Evolutionary conservation across 164 flowering plant genomes (phyloP).

Genomic region (Liriodendron chinense): DNA sequence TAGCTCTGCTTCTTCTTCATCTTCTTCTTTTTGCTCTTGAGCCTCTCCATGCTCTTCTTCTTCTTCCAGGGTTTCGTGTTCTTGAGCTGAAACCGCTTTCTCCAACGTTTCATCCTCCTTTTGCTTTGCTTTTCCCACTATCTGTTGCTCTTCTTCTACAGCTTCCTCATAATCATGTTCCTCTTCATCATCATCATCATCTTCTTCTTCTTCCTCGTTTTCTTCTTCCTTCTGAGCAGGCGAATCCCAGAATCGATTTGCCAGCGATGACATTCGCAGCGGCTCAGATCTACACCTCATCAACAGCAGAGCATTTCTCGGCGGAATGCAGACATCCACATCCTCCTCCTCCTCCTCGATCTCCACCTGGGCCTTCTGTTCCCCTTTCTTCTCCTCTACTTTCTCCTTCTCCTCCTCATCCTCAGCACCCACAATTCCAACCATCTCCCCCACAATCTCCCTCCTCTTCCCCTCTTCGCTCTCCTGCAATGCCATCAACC

Average conservation of each 20-base stretch:
- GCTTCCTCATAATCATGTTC: constrained; percentile 24
- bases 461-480: constrained; percentile 45
- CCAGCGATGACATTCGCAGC: constrained; percentile 64
- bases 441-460: constrained; percentile 29
- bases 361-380: constrained; percentile 9
- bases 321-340: constrained; percentile 41
- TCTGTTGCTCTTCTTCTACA: constrained; percentile 7
- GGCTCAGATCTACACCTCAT: constrained; percentile 99
- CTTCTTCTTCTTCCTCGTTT: constrained; percentile 30
- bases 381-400: background rate
- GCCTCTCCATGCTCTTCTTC: constrained; percentile 1
- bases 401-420: constrained; percentile 1
- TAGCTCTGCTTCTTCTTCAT: constrained; percentile 10
- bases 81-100: constrained; percentile 12
- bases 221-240: constrained; percentile 26
- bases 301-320: constrained; percentile 79
- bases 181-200: constrained; percentile 23
- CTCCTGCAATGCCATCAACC: constrained; percentile 65
- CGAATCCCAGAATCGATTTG: constrained; percentile 65
- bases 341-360: background rate
- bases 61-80: constrained; percentile 3
- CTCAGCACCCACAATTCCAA: constrained; percentile 9
- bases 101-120: background rate
- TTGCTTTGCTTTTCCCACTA: constrained; percentile 1
- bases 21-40: constrained; percentile 14